phyloP scores from a whole-genome alignment of 2,329 filamentous ascomycete species.

The Balansia obtecta region DNA sequence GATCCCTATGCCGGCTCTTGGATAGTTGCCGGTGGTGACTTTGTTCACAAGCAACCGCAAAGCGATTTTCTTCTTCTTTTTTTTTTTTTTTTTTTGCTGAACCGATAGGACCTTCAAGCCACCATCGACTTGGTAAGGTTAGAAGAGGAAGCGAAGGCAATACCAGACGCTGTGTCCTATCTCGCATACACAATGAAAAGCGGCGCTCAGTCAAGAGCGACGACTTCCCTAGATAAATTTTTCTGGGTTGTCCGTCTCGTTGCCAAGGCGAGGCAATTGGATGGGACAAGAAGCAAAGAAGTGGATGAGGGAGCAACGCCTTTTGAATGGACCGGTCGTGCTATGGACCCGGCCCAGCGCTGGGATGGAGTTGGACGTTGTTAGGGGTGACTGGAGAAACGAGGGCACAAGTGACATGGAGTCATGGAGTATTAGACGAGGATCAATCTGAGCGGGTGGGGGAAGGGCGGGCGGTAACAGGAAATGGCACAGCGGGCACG shows the following conservation, averaged over 20 bases:
- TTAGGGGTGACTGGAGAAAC: slow-evolving; percentile 16
- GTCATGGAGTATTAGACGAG: not conserved
- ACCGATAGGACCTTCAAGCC: not conserved
- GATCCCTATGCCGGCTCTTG: not conserved
- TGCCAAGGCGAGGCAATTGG: slow-evolving; percentile 16
- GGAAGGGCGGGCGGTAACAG: not conserved
- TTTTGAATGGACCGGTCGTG: slow-evolving; percentile 29
- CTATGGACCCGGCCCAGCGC: slow-evolving; percentile 13
- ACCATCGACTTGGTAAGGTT: not conserved
- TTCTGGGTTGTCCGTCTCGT: slow-evolving; percentile 6
- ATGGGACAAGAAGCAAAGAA: slow-evolving; percentile 17
- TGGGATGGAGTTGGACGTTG: slow-evolving; percentile 19
- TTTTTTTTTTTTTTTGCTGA: not conserved
- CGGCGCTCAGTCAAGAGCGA: slow-evolving; percentile 9
- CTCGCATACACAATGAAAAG: slow-evolving; percentile 7
- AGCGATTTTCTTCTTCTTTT: no score
- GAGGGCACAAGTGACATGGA: not conserved
- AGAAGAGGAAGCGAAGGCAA: not conserved
- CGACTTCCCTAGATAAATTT: slow-evolving; percentile 3
- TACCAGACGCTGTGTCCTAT: not conserved
- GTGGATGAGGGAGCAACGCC: slow-evolving; percentile 24
- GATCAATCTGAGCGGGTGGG: not conserved
- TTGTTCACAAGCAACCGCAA: not conserved
- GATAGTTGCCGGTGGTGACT: not conserved
- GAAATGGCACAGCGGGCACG: not conserved